Conservation (phyloP, 2,329 filamentous ascomycete species). For the Oidium heveae region DNA sequence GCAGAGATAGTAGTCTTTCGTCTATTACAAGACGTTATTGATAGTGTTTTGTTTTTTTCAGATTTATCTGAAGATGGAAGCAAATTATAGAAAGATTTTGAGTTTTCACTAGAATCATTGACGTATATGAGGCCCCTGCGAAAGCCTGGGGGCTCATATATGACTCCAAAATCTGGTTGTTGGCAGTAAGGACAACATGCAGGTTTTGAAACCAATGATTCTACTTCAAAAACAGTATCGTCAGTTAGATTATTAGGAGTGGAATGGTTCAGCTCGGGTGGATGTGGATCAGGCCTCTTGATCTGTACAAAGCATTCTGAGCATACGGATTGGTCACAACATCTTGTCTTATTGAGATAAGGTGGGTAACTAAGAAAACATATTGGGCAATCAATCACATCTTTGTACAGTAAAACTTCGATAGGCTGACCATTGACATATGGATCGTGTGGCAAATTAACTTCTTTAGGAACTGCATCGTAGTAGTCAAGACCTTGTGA, state of each 20-base stretch:
- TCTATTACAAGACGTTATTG: constrained; percentile 18
- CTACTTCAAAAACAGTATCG: constrained; percentile 17
- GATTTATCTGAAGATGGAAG: constrained; percentile 44
- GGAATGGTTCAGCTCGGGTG: constrained; percentile 42
- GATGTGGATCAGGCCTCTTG: constrained; percentile 75
- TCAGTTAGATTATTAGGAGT: constrained; percentile 13
- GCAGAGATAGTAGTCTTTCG: constrained; percentile 52
- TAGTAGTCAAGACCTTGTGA: constrained; percentile 47
- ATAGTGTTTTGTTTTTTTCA: constrained; percentile 5
- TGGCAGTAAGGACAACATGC: constrained; percentile 88
- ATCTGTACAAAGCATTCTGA: constrained; percentile 99
- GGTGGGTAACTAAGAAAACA: constrained; percentile 92
- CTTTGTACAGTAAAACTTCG: constrained; percentile 83
- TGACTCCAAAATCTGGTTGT: constrained; percentile 87
- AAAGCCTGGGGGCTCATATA: constrained; percentile 74
- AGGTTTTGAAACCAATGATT: constrained; percentile 67
- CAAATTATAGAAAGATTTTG: constrained; percentile 64
- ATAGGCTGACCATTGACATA: constrained; percentile 86
- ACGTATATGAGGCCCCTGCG: constrained; percentile 56
- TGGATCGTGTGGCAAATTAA: constrained; percentile 56
- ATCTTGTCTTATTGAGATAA: constrained; percentile 79
- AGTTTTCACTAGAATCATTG: constrained; percentile 22
- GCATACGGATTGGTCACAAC: constrained; percentile 88
- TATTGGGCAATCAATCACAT: constrained; percentile 75
- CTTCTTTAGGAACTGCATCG: constrained; percentile 52